Percentiles rank a stretch among this genome's conserved stretches.
phyloP scores from a whole-genome alignment of 164 flowering plant species.

The Tinospora cordifolia region DNA sequence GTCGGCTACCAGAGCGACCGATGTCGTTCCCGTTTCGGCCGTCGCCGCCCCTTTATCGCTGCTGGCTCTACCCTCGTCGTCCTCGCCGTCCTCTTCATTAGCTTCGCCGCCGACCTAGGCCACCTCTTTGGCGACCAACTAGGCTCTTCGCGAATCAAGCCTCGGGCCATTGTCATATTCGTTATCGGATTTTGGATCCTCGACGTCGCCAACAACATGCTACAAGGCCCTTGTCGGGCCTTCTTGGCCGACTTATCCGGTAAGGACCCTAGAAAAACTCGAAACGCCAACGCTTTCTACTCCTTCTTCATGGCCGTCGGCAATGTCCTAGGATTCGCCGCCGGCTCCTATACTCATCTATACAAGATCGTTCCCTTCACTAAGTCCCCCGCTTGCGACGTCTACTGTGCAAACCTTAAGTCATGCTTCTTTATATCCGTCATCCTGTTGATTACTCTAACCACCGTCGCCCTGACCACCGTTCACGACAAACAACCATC shows the following conservation, averaged over 20 bases:
- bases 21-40: slow-evolving; percentile 51
- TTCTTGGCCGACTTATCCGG: slow-evolving; percentile 12
- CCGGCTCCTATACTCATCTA: slow-evolving; percentile 47
- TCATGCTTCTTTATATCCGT: slow-evolving; percentile 58
- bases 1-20: slow-evolving; percentile 61
- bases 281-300: slow-evolving; percentile 43
- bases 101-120: slow-evolving; percentile 64
- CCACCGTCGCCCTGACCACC: slow-evolving; percentile 30
- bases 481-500: slow-evolving; percentile 28
- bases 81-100: slow-evolving; percentile 50
- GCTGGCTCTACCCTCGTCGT: slow-evolving; percentile 44
- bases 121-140: slow-evolving; percentile 46
- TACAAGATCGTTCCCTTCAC: slow-evolving; percentile 55
- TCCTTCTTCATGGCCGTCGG: slow-evolving; percentile 89
- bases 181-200: slow-evolving; percentile 55
- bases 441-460: slow-evolving; percentile 32
- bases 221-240: background rate
- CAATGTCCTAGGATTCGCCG: slow-evolving; percentile 64
- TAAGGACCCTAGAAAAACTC: slow-evolving; percentile 20
- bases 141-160: slow-evolving; percentile 26
- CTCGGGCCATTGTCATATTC: slow-evolving; percentile 46
- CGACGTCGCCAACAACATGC: background rate
- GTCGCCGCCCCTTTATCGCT: slow-evolving; percentile 64
- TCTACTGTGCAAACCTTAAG: slow-evolving; percentile 73
- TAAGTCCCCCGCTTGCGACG: slow-evolving; percentile 49